Evolutionary conservation across 2,329 filamentous ascomycete species (phyloP), one percentile per base, ranked within the genome.

Genomic region (Xylaria multiplex): DNA sequence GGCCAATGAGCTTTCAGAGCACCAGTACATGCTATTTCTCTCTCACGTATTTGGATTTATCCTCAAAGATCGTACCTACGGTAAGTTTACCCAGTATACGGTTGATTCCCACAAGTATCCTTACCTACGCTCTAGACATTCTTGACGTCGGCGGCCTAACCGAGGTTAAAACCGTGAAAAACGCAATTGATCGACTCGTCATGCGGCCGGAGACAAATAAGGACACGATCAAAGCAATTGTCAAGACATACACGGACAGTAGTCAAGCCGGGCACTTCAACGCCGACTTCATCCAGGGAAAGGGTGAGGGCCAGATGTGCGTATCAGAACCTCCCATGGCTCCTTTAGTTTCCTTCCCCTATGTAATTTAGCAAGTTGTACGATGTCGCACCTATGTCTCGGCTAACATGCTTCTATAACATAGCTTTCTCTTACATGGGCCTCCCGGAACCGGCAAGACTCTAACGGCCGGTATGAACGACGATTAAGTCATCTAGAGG

Each of bases 221-320:
- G 46, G 56, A 62, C 3, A 62, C 65, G 2, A 68, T 69, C 11
- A 69, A 69, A 57, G 68, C 68, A 1, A 69, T 68, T 30, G 68
- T 67, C 14, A 54, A 65, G 59, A 66, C 65, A 1, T 69, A 67
- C 43, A 59, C 56, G 0, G 67, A 69, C 14, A 59, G 40, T 9
- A 46, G 59, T 19, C 59, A 66, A 56, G 48, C 46, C 5, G 65
- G 57, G 43, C 35, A 32, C 40, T 64, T 58, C 11, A 66, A 54
- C 14, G 68, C 68, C 5, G 67, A 69, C 58, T 69, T 65, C 32
- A 69, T 69, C 32, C 56, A 59, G n/a, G 66, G 66, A 16, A 70
- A 69, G 53, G 68, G 68, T 16, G 61, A 69, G 42, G 68, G 66
- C n/a, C 61, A 63, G 52, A 65, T 68, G 2, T 59, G 27, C 27